Evolutionary conservation across 495 filamentous ascomycete genomes (phyloP).

Genomic region (Hyaloscypha bicolor): DNA sequence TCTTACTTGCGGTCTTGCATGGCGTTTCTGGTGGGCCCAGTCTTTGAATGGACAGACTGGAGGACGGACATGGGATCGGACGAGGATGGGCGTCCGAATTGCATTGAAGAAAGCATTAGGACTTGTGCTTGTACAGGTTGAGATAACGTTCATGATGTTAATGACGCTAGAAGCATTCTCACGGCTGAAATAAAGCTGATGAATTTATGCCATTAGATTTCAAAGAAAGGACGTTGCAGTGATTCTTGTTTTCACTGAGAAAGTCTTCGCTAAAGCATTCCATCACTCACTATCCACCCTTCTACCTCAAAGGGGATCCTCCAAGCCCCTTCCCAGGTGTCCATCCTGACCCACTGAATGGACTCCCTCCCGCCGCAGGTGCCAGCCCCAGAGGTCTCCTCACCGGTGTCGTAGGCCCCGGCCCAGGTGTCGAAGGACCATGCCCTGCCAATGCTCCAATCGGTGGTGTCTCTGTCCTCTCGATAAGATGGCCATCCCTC

Average conservation of each 20-base stretch:
- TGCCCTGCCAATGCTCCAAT: slow-evolving; percentile 9
- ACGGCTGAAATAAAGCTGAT: not conserved
- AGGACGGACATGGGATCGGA: not conserved
- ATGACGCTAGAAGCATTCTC: not conserved
- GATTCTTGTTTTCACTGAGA: slow-evolving; percentile 6
- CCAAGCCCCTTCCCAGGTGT: slow-evolving; percentile 33
- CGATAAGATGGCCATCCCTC: slow-evolving; percentile 34
- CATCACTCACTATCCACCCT: not conserved
- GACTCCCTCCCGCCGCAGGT: slow-evolving; percentile 25
- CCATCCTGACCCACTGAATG: slow-evolving; percentile 26
- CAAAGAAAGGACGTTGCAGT: not conserved
- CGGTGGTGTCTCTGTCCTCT: slow-evolving; percentile 42
- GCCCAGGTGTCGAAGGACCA: slow-evolving; percentile 4
- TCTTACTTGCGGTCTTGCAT: slow-evolving; percentile 10
- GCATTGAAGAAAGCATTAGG: not conserved
- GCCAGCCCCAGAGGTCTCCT: slow-evolving; percentile 35
- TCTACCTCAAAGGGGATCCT: slow-evolving; percentile 19
- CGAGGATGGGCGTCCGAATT: not conserved
- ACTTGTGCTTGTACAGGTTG: not conserved
- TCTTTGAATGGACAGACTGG: not conserved
- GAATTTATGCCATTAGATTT: not conserved
- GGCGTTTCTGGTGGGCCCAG: slow-evolving; percentile 16
- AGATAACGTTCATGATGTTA: not conserved
- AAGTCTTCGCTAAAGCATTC: not conserved
- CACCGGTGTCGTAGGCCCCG: slow-evolving; percentile 25